Conservation (phyloP, 306 rosid species). For the Dalbergia cultrata region DNA sequence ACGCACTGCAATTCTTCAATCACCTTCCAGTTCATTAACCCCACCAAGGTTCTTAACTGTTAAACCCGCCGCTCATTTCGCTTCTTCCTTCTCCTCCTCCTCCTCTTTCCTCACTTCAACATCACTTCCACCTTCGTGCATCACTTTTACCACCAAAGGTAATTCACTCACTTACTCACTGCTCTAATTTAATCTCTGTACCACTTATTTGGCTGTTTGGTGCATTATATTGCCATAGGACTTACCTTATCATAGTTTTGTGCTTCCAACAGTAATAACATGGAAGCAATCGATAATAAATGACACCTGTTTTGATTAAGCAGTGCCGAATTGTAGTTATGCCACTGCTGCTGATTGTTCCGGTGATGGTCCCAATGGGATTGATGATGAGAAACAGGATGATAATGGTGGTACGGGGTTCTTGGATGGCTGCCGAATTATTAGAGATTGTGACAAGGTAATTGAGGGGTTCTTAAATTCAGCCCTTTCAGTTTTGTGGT, state of each 20-base stretch:
- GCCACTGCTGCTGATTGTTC: neutral
- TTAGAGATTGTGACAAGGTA: constrained; percentile 63
- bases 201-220: neutral
- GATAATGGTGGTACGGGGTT: constrained; percentile 46
- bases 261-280: neutral
- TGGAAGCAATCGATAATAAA: neutral
- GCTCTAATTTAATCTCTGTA: neutral
- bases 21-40: neutral
- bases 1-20: constrained; percentile 5
- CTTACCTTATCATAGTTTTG: too few species aligned
- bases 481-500: neutral
- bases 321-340: constrained; percentile 37
- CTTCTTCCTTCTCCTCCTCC: constrained; percentile 39
- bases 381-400: constrained; percentile 46
- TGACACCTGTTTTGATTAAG: neutral
- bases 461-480: constrained; percentile 48
- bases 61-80: constrained; percentile 26
- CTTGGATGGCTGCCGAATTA: constrained; percentile 58
- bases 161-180: neutral
- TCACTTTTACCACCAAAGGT: constrained; percentile 56
- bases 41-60: constrained; percentile 1
- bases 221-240: neutral
- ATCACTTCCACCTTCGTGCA: constrained; percentile 35
- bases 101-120: constrained; percentile 10
- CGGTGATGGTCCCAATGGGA: constrained; percentile 30